Evolutionary conservation across 352 stramenopile species (phyloP).

Genomic region (Lagenidium giganteum): DNA sequence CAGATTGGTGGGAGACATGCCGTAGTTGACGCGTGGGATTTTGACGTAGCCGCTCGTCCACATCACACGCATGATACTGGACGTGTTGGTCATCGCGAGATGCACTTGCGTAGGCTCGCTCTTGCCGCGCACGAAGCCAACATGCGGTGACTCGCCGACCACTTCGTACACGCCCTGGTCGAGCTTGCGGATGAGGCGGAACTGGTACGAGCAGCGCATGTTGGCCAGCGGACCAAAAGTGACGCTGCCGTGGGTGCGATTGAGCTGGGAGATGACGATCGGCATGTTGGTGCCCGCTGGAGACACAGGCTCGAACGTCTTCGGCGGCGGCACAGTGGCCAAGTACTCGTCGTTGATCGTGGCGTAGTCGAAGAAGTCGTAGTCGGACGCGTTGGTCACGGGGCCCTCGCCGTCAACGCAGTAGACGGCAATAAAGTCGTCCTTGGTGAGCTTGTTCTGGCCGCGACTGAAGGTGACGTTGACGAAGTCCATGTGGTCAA

Average conservation of each 20-base stretch:
- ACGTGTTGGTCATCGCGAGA: conserved; percentile 20
- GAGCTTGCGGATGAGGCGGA: conserved; percentile 21
- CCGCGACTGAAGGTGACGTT: conserved; percentile 15
- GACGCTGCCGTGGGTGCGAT: conserved; percentile 7
- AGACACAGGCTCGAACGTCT: too few relatives aligned
- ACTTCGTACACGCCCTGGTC: conserved; percentile 9
- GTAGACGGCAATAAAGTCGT: conserved; percentile 33
- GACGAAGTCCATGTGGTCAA: conserved; percentile 20
- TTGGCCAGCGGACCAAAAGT: conserved; percentile 38
- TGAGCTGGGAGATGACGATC: conserved; percentile 8
- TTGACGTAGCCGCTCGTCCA: conserved; percentile 22
- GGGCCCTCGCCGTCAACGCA: conserved; percentile 23
- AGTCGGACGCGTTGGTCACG: not conserved
- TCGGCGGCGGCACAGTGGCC: too few relatives aligned
- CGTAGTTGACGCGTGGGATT: conserved; percentile 20
- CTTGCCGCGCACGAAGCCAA: conserved; percentile 23
- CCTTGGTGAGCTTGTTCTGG: not conserved
- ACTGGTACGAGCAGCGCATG: conserved; percentile 44
- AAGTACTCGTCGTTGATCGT: not conserved
- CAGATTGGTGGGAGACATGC: conserved; percentile 2
- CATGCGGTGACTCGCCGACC: conserved; percentile 18
- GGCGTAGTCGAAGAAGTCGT: conserved; percentile 26
- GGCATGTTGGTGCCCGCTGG: not conserved
- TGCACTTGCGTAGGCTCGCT: conserved; percentile 31
- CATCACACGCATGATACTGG: conserved; percentile 29